Evolutionary conservation across 2,329 filamentous ascomycete genomes (phyloP).

Genomic region (Annulohypoxylon truncatum): DNA sequence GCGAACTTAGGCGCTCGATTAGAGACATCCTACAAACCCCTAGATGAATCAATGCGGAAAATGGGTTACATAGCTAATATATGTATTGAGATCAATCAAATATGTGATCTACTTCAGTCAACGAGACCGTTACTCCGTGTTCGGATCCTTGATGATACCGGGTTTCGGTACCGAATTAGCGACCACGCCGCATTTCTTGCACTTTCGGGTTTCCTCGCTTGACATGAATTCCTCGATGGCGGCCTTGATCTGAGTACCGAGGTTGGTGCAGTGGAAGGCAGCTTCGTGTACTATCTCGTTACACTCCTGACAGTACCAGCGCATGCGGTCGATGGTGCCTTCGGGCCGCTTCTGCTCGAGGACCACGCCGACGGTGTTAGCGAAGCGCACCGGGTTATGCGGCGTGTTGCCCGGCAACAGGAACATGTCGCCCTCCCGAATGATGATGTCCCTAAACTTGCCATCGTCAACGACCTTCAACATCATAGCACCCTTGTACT

Average conservation of each 20-base stretch:
- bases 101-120: background rate
- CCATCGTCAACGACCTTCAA: slow-evolving; percentile 86
- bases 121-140: slow-evolving; percentile 54
- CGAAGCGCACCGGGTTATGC: slow-evolving; percentile 94
- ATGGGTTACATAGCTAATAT: background rate
- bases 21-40: no score
- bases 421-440: slow-evolving; percentile 94
- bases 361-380: slow-evolving; percentile 92
- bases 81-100: background rate
- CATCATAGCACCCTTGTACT: slow-evolving; percentile 92
- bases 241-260: slow-evolving; percentile 94
- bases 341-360: slow-evolving; percentile 84
- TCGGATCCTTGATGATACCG: slow-evolving; percentile 70
- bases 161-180: slow-evolving; percentile 76
- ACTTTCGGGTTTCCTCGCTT: slow-evolving; percentile 74
- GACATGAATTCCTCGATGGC: slow-evolving; percentile 85
- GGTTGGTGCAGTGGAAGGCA: slow-evolving; percentile 86
- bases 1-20: background rate
- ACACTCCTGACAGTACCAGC: slow-evolving; percentile 89
- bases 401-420: slow-evolving; percentile 93
- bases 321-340: slow-evolving; percentile 78
- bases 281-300: slow-evolving; percentile 83
- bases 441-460: slow-evolving; percentile 84
- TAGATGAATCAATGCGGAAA: no score
- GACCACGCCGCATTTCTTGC: slow-evolving; percentile 78